A percentile compares a stretch with the other conserved stretches of the same genome.
Evolutionary conservation across 176 grass and related monocot genomes (phyloP).

Genomic region (Hsuehochloa calcarea): DNA sequence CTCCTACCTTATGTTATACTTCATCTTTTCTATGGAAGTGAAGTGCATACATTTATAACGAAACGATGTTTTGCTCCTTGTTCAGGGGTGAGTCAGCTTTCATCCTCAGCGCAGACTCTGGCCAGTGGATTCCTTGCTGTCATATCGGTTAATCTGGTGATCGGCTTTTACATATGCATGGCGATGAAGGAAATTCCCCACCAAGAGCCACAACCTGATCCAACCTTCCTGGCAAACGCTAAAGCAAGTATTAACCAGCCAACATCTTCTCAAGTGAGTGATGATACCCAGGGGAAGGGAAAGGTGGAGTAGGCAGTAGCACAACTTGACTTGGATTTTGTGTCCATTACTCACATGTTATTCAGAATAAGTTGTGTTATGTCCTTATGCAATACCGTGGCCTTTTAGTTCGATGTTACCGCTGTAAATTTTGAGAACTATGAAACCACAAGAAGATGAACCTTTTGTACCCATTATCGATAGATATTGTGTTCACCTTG

Average conservation of each 20-base stretch:
- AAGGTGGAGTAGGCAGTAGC: constrained; percentile 66
- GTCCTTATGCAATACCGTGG: not conserved
- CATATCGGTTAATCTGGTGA: constrained; percentile 82
- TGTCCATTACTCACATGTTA: not conserved
- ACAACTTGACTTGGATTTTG: not conserved
- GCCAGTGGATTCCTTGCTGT: constrained; percentile 83
- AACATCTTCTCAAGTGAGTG: constrained; percentile 47
- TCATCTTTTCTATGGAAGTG: not conserved
- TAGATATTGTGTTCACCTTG: not conserved
- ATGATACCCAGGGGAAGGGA: constrained; percentile 50
- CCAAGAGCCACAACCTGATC: constrained; percentile 74
- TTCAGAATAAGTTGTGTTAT: not conserved
- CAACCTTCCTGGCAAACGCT: constrained; percentile 73
- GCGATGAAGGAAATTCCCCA: constrained; percentile 68
- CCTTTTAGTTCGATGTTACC: not conserved
- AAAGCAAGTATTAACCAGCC: constrained; percentile 76
- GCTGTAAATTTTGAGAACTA: constrained; percentile 5
- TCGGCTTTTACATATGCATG: constrained; percentile 79
- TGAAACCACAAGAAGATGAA: constrained; percentile 10
- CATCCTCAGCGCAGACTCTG: constrained; percentile 64
- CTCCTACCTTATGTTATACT: not conserved
- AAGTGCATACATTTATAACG: not conserved
- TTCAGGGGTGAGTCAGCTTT: constrained; percentile 57
- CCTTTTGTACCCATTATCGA: constrained; percentile 7
- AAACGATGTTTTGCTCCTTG: not conserved